Evolutionary conservation across 78 protist genomes (phyloP).

Genomic region (Abeoforma whisleri): DNA sequence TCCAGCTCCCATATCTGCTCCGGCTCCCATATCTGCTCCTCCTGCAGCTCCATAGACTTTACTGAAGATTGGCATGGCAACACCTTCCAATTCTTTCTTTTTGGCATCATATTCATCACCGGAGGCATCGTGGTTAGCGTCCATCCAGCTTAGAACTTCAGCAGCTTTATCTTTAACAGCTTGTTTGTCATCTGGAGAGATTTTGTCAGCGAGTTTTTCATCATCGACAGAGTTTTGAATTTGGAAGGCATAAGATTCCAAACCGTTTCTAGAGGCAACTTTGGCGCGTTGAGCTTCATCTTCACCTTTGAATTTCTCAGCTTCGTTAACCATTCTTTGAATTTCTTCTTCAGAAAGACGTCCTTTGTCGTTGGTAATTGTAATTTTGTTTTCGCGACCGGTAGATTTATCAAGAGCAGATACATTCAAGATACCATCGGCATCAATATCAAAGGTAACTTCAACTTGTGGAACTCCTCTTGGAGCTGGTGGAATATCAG

Average conservation of each 20-base stretch:
- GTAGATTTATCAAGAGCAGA: conserved; percentile 84
- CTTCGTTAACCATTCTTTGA: conserved; percentile 89
- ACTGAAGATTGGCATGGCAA: conserved; percentile 79
- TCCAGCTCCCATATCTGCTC: conserved; percentile 51
- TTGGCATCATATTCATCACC: conserved; percentile 70
- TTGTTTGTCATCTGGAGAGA: conserved; percentile 37
- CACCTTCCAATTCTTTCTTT: conserved; percentile 78
- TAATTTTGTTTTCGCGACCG: conserved; percentile 71
- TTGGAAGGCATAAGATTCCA: conserved; percentile 75
- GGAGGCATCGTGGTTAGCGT: conserved; percentile 20
- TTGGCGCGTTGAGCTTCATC: conserved; percentile 64
- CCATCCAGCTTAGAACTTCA: conserved; percentile 47
- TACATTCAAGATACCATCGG: conserved; percentile 89
- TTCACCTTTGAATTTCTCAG: conserved; percentile 72
- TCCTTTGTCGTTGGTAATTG: conserved; percentile 92
- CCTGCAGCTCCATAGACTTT: conserved; percentile 70
- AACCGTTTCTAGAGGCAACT: conserved; percentile 71
- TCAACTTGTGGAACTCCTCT: conserved; percentile 92
- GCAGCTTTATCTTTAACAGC: not conserved
- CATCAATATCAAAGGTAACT: conserved; percentile 88
- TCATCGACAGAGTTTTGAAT: conserved; percentile 31
- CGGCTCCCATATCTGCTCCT: conserved; percentile 57
- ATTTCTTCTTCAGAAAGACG: conserved; percentile 84
- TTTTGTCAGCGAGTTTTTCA: conserved; percentile 9
- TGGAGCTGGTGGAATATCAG: conserved; percentile 91